Evolutionary conservation across 352 stramenopile genomes (phyloP).

Genomic region (Phytophthora litchii): DNA sequence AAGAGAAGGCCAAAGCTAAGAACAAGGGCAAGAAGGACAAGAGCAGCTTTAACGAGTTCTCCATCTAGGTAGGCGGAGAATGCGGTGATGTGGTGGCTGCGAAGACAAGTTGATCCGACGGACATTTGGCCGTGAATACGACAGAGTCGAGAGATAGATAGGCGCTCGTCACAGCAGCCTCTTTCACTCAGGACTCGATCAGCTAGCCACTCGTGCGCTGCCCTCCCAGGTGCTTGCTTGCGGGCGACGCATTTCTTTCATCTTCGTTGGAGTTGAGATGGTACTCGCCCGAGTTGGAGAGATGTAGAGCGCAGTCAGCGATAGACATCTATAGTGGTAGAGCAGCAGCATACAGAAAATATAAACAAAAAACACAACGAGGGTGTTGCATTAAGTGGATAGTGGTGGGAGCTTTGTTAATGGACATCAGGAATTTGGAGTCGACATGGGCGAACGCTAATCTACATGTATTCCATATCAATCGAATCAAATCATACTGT

Average conservation of each 20-base stretch:
- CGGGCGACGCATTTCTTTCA: conserved; percentile 19
- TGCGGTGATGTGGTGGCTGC: conserved; percentile 1
- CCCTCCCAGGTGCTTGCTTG: conserved; percentile 26
- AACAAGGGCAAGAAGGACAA: conserved; percentile 83
- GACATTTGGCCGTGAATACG: conserved; percentile 3
- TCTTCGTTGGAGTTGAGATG: conserved; percentile 1
- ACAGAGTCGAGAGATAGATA: conserved; percentile 13
- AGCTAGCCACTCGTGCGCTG: conserved; percentile 11
- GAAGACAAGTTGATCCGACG: neutral
- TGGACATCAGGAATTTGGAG: no score
- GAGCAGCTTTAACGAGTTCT: conserved; percentile 85
- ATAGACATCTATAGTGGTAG: conserved; percentile 28
- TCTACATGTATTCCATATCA: conserved; percentile 42
- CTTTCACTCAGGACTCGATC: conserved; percentile 6
- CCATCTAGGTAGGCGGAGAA: conserved; percentile 46
- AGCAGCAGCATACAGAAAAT: conserved; percentile 30
- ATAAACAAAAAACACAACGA: conserved; percentile 24
- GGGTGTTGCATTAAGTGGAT: neutral
- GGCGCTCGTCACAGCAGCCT: conserved; percentile 32
- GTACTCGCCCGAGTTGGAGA: conserved; percentile 4
- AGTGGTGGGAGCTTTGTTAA: neutral
- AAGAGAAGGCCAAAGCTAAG: conserved; percentile 75
- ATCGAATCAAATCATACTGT: conserved; percentile 24
- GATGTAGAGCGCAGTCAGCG: conserved; percentile 25
- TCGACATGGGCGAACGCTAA: conserved; percentile 16